Conservation (phyloP, 176 grass and related monocot genomes). For the Ensete ventricosum region DNA sequence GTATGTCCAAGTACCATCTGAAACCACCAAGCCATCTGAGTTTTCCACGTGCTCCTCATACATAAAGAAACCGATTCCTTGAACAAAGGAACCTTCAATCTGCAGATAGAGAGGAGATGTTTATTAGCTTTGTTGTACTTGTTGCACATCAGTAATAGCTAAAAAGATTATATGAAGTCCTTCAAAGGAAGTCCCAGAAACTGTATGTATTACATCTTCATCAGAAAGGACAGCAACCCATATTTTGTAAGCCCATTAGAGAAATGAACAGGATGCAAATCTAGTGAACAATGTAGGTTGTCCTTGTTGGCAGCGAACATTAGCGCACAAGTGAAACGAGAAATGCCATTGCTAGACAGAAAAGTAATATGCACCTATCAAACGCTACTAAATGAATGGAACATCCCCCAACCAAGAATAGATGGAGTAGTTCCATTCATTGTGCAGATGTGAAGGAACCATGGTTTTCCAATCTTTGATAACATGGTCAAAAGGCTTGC, state of each 20-base stretch:
- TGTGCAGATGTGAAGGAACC: neutral
- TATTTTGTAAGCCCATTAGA: too few species aligned
- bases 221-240: too few species aligned
- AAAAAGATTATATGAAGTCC: too few species aligned
- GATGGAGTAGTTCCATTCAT: neutral
- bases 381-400: too few species aligned
- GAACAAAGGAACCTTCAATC: slow-evolving; percentile 30
- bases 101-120: neutral
- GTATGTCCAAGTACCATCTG: slow-evolving; percentile 25
- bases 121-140: neutral
- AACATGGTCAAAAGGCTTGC: neutral
- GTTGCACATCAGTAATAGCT: too few species aligned
- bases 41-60: slow-evolving; percentile 22
- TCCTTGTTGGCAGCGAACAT: too few species aligned
- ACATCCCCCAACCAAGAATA: neutral
- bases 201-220: neutral
- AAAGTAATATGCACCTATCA: too few species aligned
- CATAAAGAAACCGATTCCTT: slow-evolving; percentile 30
- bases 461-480: neutral
- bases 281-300: too few species aligned
- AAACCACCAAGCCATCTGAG: slow-evolving; percentile 18
- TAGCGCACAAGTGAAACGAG: too few species aligned
- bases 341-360: too few species aligned
- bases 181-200: neutral
- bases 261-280: too few species aligned